phyloP scores from a whole-genome alignment of 2,329 filamentous ascomycete species.

The Alternaria atra region DNA sequence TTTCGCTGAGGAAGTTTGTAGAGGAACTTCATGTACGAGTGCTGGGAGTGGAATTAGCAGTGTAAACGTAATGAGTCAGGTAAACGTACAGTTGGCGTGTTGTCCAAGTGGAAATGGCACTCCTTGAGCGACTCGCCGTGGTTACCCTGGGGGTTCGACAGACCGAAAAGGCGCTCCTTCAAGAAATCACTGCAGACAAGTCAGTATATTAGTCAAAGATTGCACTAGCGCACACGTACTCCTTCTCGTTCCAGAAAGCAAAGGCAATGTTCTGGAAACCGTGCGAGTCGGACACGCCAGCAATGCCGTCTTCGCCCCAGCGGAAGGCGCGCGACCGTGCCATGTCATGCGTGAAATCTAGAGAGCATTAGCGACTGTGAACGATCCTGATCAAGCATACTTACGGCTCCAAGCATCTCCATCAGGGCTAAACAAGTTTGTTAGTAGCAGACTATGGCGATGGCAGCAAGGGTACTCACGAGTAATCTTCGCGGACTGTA shows the following conservation, averaged over 20 bases:
- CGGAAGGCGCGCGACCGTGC: conserved; percentile 87
- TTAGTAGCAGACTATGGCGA: conserved; percentile 33
- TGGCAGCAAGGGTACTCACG: conserved; percentile 57
- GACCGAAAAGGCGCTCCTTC: conserved; percentile 92
- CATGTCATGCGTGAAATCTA: conserved; percentile 94
- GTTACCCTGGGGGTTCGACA: conserved; percentile 96
- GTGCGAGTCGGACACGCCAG: conserved; percentile 92
- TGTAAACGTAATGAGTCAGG: conserved; percentile 52
- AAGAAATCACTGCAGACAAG: conserved; percentile 74
- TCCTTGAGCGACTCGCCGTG: conserved; percentile 98
- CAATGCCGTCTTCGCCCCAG: conserved; percentile 97
- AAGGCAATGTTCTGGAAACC: conserved; percentile 92
- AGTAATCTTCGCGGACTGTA: conserved; percentile 89
- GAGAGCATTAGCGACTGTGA: conserved; percentile 33
- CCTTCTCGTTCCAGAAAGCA: conserved; percentile 97
- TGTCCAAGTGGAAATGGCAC: conserved; percentile 94
- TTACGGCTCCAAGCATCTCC: conserved; percentile 96
- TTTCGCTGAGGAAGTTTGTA: conserved; percentile 95
- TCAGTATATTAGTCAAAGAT: conserved; percentile 49
- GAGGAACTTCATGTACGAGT: conserved; percentile 98
- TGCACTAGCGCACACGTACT: conserved; percentile 64
- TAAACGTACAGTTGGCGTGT: conserved; percentile 74
- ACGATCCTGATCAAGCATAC: conserved; percentile 49
- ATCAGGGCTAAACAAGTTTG: conserved; percentile 64
- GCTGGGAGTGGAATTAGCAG: conserved; percentile 60